Conservation (phyloP, 1,139 yeast species). For the Candida mesenterica region DNA sequence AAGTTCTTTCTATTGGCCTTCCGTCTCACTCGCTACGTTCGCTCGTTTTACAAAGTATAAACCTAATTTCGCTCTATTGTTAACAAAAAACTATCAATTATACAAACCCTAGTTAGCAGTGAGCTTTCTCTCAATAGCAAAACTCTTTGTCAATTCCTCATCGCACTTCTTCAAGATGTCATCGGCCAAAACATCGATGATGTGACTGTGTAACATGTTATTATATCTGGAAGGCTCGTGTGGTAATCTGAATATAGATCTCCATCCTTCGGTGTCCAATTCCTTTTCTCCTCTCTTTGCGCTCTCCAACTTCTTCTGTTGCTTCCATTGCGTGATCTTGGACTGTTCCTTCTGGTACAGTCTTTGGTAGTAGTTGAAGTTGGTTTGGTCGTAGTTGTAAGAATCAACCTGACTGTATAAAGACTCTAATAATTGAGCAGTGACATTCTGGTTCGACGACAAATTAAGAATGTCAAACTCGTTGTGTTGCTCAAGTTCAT, state of each 20-base stretch:
- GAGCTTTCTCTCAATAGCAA: slow-evolving; percentile 55
- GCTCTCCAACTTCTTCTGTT: slow-evolving; percentile 62
- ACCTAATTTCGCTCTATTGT: too few species aligned
- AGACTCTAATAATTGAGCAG: slow-evolving; percentile 58
- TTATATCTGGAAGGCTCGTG: slow-evolving; percentile 76
- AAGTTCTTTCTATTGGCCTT: too few species aligned
- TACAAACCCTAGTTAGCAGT: slow-evolving; percentile 8
- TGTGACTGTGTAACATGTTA: slow-evolving; percentile 66
- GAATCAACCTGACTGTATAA: slow-evolving; percentile 75
- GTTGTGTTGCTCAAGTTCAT: slow-evolving; percentile 17
- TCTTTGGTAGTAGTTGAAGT: slow-evolving; percentile 82
- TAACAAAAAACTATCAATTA: too few species aligned
- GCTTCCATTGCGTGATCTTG: slow-evolving; percentile 70
- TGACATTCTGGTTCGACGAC: slow-evolving; percentile 44
- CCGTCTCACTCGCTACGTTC: too few species aligned
- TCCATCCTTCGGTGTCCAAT: slow-evolving; percentile 65
- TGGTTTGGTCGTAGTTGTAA: slow-evolving; percentile 77
- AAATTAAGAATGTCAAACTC: slow-evolving; percentile 44
- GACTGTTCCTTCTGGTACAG: slow-evolving; percentile 68
- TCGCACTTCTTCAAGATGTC: slow-evolving; percentile 64
- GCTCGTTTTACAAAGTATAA: too few species aligned
- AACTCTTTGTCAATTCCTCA: slow-evolving; percentile 60
- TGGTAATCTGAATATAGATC: slow-evolving; percentile 63
- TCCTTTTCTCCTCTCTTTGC: slow-evolving; percentile 57
- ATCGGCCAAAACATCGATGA: slow-evolving; percentile 67